These are phyloP conservation scores for Plasmodium vivax DNA, from an alignment of 169 alveolate species.

Conservation along the genomic window DNA sequence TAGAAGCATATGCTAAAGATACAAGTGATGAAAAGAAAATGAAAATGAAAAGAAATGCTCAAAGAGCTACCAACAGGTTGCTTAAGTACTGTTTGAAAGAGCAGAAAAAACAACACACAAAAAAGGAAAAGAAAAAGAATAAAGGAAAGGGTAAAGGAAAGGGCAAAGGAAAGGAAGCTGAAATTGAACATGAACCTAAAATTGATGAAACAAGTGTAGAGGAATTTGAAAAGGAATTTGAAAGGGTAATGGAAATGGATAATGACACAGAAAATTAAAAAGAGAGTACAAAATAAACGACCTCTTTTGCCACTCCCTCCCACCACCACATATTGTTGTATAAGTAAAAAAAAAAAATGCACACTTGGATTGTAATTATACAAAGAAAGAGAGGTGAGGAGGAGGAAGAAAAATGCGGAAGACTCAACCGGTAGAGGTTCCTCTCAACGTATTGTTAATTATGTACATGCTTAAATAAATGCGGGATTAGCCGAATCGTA, in stretches of 20 bases:
- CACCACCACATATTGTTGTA: neutral
- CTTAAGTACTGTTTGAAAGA: slow-evolving; percentile 7
- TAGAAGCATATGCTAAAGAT: slow-evolving; percentile 6
- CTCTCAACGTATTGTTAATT: neutral
- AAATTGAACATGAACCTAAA: no score
- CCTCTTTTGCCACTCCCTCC: neutral
- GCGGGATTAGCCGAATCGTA: neutral
- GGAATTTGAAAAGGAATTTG: no score
- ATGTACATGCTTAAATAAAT: neutral
- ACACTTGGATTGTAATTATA: neutral
- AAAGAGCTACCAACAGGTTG: neutral
- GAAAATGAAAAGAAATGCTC: neutral
- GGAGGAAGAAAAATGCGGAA: neutral
- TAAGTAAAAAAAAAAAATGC: neutral
- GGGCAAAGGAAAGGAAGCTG: neutral
- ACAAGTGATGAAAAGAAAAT: neutral
- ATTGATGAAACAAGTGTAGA: no score
- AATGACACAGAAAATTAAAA: no score
- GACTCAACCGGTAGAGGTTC: neutral
- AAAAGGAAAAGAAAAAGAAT: neutral
- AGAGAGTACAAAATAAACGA: neutral
- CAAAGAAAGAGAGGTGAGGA: neutral
- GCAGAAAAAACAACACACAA: neutral
- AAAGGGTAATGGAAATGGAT: no score
- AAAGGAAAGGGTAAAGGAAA: neutral